Conservation (phyloP, 257 asterid species). For the Solanum chaucha region DNA sequence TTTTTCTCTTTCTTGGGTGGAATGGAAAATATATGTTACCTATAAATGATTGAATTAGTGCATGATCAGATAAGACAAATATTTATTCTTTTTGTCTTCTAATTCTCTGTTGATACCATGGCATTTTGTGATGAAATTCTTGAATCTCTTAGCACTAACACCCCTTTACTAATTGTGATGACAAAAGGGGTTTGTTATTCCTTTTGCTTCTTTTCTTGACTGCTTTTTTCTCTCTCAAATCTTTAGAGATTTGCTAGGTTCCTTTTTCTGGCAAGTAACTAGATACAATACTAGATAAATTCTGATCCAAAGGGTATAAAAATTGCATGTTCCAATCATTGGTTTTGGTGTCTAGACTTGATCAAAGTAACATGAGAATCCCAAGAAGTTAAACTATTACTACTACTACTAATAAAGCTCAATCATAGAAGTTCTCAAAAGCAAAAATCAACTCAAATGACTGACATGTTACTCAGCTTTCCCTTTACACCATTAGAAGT, state of each 20-base stretch:
- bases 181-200: background rate
- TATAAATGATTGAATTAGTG: background rate
- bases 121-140: background rate
- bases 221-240: background rate
- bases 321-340: slow-evolving; percentile 21
- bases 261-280: slow-evolving; percentile 6
- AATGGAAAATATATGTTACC: slow-evolving; percentile 17
- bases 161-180: background rate
- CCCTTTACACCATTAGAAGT: background rate
- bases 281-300: slow-evolving; percentile 3
- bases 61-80: background rate
- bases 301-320: slow-evolving; percentile 18
- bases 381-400: slow-evolving; percentile 13
- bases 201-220: background rate
- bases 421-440: slow-evolving; percentile 26
- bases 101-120: background rate
- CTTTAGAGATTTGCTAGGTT: background rate
- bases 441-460: slow-evolving; percentile 6
- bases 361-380: slow-evolving; percentile 33
- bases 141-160: background rate
- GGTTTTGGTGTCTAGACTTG: slow-evolving; percentile 20
- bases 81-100: background rate
- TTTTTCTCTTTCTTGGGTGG: slow-evolving; percentile 15
- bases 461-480: slow-evolving; percentile 5
- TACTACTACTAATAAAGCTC: background rate